Conservation (phyloP, 106 monocot species). For the Agapanthus africanus region DNA sequence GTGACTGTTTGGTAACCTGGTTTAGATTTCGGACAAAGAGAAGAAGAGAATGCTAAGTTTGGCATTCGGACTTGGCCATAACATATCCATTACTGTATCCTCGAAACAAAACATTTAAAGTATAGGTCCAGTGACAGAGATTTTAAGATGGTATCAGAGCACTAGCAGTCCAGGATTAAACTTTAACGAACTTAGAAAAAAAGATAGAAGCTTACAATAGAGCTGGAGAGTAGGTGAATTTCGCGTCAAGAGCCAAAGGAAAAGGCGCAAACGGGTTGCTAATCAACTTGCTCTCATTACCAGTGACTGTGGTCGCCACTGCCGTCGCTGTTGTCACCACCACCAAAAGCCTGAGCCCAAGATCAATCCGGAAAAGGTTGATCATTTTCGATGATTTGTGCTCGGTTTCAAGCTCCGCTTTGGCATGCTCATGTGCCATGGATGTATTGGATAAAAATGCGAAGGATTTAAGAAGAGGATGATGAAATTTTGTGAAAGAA, state of each 20-base stretch:
- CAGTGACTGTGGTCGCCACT: slow-evolving; percentile 27
- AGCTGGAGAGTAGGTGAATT: slow-evolving; percentile 39
- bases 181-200: too few relatives aligned
- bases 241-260: slow-evolving; percentile 17
- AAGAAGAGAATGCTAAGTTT: too few relatives aligned
- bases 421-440: not conserved
- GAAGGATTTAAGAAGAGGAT: not conserved
- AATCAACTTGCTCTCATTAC: slow-evolving; percentile 25
- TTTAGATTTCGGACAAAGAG: too few relatives aligned
- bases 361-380: slow-evolving; percentile 19
- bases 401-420: too few relatives aligned
- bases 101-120: too few relatives aligned
- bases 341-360: slow-evolving; percentile 29
- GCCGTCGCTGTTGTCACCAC: slow-evolving; percentile 23
- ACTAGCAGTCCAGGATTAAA: too few relatives aligned
- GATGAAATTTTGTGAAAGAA: not conserved
- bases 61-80: too few relatives aligned
- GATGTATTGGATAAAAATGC: not conserved
- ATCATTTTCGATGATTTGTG: not conserved
- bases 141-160: too few relatives aligned
- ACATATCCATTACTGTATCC: too few relatives aligned
- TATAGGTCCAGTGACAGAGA: too few relatives aligned
- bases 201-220: not conserved
- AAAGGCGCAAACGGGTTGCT: not conserved
- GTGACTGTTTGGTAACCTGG: too few relatives aligned